phyloP scores from a whole-genome alignment of 192 early-diverging fungal species.

The Kappamyces sp. region DNA sequence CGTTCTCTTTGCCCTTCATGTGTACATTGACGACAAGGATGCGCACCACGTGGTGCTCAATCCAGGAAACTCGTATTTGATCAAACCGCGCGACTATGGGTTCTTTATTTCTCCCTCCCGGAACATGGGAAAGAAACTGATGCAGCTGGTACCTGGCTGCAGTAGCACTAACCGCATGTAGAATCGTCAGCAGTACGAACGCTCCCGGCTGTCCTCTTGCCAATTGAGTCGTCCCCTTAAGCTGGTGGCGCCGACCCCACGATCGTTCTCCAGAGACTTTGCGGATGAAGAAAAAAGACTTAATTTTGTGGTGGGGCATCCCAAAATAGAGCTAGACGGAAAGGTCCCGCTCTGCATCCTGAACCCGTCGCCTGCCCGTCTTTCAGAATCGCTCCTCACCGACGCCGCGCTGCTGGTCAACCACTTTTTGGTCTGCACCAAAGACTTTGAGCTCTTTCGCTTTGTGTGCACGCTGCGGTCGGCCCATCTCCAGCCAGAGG shows the following conservation, averaged over 20 bases:
- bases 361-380: not conserved
- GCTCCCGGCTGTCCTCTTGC: too few species aligned
- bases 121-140: not conserved
- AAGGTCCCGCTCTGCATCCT: too few species aligned
- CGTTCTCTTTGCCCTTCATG: constrained; percentile 27
- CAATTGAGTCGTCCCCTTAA: too few species aligned
- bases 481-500: constrained; percentile 22
- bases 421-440: constrained; percentile 36
- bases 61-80: constrained; percentile 47
- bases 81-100: constrained; percentile 40
- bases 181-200: too few species aligned
- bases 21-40: constrained; percentile 8
- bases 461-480: constrained; percentile 39
- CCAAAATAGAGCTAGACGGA: too few species aligned
- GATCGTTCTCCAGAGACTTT: too few species aligned
- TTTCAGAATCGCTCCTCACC: not conserved
- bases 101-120: constrained; percentile 46
- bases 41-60: constrained; percentile 52
- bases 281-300: too few species aligned
- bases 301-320: too few species aligned
- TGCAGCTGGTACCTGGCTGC: too few species aligned
- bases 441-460: constrained; percentile 32
- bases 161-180: too few species aligned
- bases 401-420: constrained; percentile 9
- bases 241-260: too few species aligned